These are phyloP conservation scores for Claviceps spartinae DNA, from an alignment of 2,329 filamentous ascomycete genomes.

Conservation along the genomic window DNA sequence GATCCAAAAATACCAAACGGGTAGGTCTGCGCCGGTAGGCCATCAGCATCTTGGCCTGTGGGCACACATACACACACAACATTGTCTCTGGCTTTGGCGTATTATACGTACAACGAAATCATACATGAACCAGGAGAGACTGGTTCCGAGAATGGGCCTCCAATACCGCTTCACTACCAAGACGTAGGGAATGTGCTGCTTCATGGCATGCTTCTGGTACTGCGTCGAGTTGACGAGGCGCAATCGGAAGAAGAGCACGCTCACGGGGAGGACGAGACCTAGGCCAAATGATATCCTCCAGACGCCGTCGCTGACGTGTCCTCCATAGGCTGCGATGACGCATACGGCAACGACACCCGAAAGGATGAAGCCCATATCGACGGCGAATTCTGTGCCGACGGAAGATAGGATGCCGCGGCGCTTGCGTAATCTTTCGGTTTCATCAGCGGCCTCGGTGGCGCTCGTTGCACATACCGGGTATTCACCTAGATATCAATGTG, in stretches of 20 bases:
- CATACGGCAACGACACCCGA: conserved; percentile 30
- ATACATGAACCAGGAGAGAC: conserved; percentile 35
- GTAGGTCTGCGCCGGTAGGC: conserved; percentile 8
- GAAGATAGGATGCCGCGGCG: conserved; percentile 18
- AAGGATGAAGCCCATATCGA: conserved; percentile 23
- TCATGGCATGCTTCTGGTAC: conserved; percentile 15
- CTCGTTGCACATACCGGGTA: conserved; percentile 17
- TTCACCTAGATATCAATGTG: conserved; percentile 10
- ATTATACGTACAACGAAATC: conserved; percentile 10
- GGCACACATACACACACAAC: too few species aligned
- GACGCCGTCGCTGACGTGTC: conserved; percentile 10
- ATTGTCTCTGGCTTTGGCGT: too few species aligned
- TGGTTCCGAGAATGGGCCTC: conserved; percentile 38
- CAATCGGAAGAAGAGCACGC: conserved; percentile 40
- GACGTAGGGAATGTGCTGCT: conserved; percentile 13
- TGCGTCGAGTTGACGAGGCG: conserved; percentile 36
- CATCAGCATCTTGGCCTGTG: background rate
- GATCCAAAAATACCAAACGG: conserved; percentile 14
- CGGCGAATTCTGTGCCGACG: conserved; percentile 24
- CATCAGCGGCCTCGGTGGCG: conserved; percentile 17
- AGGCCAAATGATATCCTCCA: conserved; percentile 26
- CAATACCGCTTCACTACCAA: conserved; percentile 18
- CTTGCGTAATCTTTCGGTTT: conserved; percentile 12
- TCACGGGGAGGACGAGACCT: conserved; percentile 24
- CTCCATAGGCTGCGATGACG: conserved; percentile 21